Evolutionary conservation across 352 stramenopile genomes (phyloP), one percentile per base, ranked within the genome.

Genomic region (Globisporangium cederbergense): DNA sequence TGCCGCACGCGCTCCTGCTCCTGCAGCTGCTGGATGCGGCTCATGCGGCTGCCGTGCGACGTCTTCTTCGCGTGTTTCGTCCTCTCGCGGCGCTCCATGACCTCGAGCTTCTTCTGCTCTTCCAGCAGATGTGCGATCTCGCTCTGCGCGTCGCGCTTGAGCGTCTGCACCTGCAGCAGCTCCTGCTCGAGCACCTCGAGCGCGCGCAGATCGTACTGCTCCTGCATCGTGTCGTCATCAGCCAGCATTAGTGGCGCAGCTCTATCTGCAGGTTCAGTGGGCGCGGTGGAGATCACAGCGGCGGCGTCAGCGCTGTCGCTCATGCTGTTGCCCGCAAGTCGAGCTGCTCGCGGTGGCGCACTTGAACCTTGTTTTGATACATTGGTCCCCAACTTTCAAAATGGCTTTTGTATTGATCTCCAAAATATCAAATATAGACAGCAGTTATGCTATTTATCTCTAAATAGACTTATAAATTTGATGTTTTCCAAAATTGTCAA

Each of bases 21-120:
- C 60, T 91, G 83, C 7, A 93, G 69, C 22, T 85, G 72, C 62
- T 88, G 34, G 67, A 93, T 81, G 32, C 83, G 83, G 16, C 72
- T 78, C 18, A 84, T 78, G 46, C 78, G 76, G 25, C 20, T 77
- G 30, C 55, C 43, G 2, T 77, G 43, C 0, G 63, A 32, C 62
- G 58, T 18, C 51, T 28, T 18, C 62, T 79, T 67, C 62, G 60
- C 51, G 36, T 73, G 57, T 22, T 73, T 66, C 45, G 72, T 62
- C 52, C 74, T 72, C 22, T 61, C 56, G 13, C 76, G 71, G 14
- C 62, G 69, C 60, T 73, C 67, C 52, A 79, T 71, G 49, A 79
- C 64, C 74, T 84, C 73, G 25, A 88, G 50, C 38, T 75, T 54
- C 66, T 74, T 80, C 47, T 78, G 68, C n/a, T 81, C 72, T 16